Evolutionary conservation across 805 yeast species (phyloP), one percentile per base, ranked within the genome.

Genomic region (Cyberlindnera subsufficiens): DNA sequence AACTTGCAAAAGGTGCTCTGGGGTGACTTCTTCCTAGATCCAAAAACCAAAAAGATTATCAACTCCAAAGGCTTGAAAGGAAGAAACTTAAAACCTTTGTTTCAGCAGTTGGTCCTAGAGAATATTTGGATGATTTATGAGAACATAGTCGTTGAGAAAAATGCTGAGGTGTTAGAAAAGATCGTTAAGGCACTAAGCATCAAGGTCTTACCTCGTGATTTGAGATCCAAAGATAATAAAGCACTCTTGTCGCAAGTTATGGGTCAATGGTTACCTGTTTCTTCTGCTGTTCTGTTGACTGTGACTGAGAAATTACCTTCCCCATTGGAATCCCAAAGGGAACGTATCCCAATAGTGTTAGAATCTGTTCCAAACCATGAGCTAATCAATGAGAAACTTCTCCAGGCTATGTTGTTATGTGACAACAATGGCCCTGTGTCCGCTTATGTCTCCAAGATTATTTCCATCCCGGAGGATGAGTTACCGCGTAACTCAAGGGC

Each of bases 261-360:
- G 78, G 78, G 88, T 1, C 97, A 91, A 58, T 93, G 99, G 97
- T 67, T 93, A 18, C 98, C 99, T 1, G 77, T 93, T 5, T 84
- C 97, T 19, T 82, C 86, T 32, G 86, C 98, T 0, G 75, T 91
- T 8, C 65, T 93, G 25, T 72, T 93, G 9, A 80, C 95, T 1
- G 95, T 91, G 5, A 82, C 90, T 29, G 93, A 88, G 45, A 77
- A 78, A 47, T 62, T 93, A 38, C 96, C 97, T 0, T 84, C 95
- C 7, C 99, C 99, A 1, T 54, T 72, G 5, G 68, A 59, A 1
- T 86, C 97, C 0, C 99, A 93, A 61, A 64, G 63, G 18, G 77
- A 72, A 30, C 75, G 97, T 50, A 75, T 87, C 47, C 83, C 81
- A 10, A 75, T 75, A 13, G 73, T 90, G 30, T 62, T 93, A 36